Conservation (phyloP, 805 yeast species). For the Scheffersomyces coipomensis region DNA sequence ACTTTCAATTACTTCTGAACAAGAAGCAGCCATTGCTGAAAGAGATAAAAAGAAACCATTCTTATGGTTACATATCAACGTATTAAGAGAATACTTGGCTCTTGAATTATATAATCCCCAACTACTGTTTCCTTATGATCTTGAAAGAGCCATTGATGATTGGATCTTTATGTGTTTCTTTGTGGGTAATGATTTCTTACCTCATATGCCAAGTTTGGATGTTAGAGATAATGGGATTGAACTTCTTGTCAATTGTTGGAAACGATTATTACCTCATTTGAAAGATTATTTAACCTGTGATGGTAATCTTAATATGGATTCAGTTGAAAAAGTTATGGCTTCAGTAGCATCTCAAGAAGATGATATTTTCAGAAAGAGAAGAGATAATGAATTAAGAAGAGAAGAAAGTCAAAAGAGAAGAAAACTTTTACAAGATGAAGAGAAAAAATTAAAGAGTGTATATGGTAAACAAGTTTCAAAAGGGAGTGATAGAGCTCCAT, state of each 20-base stretch:
- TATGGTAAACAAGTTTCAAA: conserved; percentile 56
- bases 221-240: conserved; percentile 95
- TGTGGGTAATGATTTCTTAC: conserved; percentile 97
- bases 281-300: conserved; percentile 85
- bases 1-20: conserved; percentile 60
- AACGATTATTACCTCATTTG: conserved; percentile 60
- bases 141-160: conserved; percentile 96
- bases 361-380: conserved; percentile 68
- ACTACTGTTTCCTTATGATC: conserved; percentile 71
- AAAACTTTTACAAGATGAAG: conserved; percentile 46
- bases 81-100: conserved; percentile 82
- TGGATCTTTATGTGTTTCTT: conserved; percentile 99
- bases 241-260: conserved; percentile 79
- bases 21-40: conserved; percentile 39
- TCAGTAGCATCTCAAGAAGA: conserved; percentile 73
- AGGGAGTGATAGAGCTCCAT: conserved; percentile 76
- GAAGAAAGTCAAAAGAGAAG: conserved; percentile 65
- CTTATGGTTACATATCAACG: conserved; percentile 88
- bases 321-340: conserved; percentile 70
- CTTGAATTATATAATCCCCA: conserved; percentile 75
- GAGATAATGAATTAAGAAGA: conserved; percentile 67
- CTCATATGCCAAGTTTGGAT: conserved; percentile 91
- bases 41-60: conserved; percentile 72
- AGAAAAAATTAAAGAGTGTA: conserved; percentile 42
- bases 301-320: conserved; percentile 72